Evolutionary conservation across 2,329 filamentous ascomycete species (phyloP).

Genomic region (Nigrospora sphaerica): DNA sequence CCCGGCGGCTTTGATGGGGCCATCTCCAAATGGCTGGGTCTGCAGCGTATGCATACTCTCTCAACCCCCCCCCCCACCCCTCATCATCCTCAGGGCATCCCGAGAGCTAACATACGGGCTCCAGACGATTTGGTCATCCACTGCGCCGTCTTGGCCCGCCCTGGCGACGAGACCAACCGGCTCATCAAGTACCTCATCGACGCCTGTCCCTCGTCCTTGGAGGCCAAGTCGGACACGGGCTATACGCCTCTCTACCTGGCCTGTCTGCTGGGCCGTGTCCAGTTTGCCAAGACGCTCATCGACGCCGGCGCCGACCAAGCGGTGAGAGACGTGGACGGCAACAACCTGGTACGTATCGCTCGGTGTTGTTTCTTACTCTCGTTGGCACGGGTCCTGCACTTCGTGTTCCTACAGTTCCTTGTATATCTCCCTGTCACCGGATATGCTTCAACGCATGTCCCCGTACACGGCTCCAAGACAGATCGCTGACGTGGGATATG

Average conservation of each 20-base stretch:
- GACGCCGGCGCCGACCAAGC: constrained; percentile 64
- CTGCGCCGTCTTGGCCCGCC: constrained; percentile 47
- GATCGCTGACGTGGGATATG: too few species aligned
- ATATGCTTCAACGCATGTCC: too few species aligned
- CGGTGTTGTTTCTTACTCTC: too few species aligned
- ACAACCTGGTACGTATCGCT: constrained; percentile 50
- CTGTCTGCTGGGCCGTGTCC: constrained; percentile 44
- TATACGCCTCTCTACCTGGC: constrained; percentile 65
- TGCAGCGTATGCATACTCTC: constrained; percentile 44
- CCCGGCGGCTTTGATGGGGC: constrained; percentile 57
- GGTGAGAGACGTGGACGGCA: constrained; percentile 48
- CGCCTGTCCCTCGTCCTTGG: constrained; percentile 52
- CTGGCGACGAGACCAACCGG: constrained; percentile 32
- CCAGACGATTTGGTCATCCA: constrained; percentile 59
- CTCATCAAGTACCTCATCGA: constrained; percentile 62
- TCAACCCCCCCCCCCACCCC: neutral
- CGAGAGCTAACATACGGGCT: neutral
- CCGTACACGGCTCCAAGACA: too few species aligned
- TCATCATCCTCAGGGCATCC: neutral
- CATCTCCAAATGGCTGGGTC: constrained; percentile 54
- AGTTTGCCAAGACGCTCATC: constrained; percentile 55
- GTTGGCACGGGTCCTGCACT: too few species aligned
- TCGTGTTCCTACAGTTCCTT: too few species aligned
- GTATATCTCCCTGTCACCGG: too few species aligned
- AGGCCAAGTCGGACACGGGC: constrained; percentile 50